These are phyloP conservation scores for Casaregolazyma lundiana DNA, from an alignment of 1,139 yeast genomes.

Conservation along the genomic window DNA sequence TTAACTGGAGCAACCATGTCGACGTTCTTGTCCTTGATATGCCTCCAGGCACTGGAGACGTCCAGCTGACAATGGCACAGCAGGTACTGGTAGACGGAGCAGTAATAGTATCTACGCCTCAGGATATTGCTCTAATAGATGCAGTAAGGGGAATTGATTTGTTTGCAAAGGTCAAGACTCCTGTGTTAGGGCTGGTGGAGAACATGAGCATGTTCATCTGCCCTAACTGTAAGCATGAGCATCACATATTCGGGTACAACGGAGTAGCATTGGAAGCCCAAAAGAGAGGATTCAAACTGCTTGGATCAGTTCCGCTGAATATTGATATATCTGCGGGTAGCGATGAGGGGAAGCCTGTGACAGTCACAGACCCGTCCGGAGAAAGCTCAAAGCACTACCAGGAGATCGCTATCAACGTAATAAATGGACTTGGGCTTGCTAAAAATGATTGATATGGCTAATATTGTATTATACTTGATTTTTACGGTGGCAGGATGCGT, in stretches of 20 bases:
- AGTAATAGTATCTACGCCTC: constrained; percentile 79
- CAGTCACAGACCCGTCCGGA: constrained; percentile 42
- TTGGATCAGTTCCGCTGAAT: constrained; percentile 67
- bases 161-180: constrained; percentile 72
- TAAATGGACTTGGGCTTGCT: constrained; percentile 12
- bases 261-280: constrained; percentile 61
- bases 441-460: neutral
- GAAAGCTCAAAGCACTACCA: constrained; percentile 24
- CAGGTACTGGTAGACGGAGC: constrained; percentile 75
- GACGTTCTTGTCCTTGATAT: constrained; percentile 73
- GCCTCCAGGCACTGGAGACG: constrained; percentile 95
- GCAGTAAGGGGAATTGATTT: constrained; percentile 77
- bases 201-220: constrained; percentile 78
- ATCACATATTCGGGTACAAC: constrained; percentile 69
- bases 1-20: constrained; percentile 61
- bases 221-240: constrained; percentile 68
- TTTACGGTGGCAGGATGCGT: neutral
- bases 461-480: neutral
- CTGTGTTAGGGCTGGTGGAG: constrained; percentile 72
- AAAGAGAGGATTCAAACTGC: constrained; percentile 44
- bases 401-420: constrained; percentile 25
- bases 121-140: constrained; percentile 77
- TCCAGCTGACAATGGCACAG: constrained; percentile 77
- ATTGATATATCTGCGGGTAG: constrained; percentile 58
- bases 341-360: constrained; percentile 63